These are phyloP conservation scores for Apiotrichum laibachii DNA, from an alignment of 1,284 basidiomycete genomes.

Conservation along the genomic window DNA sequence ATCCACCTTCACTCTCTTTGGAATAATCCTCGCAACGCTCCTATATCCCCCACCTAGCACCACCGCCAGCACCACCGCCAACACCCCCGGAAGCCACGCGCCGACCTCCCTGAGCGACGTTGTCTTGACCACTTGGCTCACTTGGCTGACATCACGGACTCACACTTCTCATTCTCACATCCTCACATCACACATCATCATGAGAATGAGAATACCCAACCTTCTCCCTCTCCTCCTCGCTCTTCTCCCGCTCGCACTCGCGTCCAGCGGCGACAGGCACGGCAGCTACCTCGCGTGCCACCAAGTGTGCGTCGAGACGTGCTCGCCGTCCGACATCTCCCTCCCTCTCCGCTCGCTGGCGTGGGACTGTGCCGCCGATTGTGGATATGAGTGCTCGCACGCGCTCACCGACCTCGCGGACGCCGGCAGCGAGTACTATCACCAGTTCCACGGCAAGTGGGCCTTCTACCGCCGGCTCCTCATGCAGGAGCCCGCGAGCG, in stretches of 20 bases:
- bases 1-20: too few species aligned
- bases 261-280: slow-evolving; percentile 63
- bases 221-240: not conserved
- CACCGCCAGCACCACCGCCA: too few species aligned
- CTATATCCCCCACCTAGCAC: too few species aligned
- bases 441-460: slow-evolving; percentile 97
- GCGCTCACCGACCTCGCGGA: slow-evolving; percentile 65
- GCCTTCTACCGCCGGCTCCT: slow-evolving; percentile 81
- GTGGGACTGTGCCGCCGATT: slow-evolving; percentile 81
- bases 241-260: slow-evolving; percentile 17
- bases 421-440: slow-evolving; percentile 50
- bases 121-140: too few species aligned
- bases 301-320: slow-evolving; percentile 43
- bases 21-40: not conserved
- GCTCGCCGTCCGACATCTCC: slow-evolving; percentile 54
- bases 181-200: too few species aligned
- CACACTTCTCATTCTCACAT: not conserved
- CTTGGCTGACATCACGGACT: too few species aligned
- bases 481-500: slow-evolving; percentile 92
- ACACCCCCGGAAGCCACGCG: too few species aligned
- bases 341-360: slow-evolving; percentile 55
- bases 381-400: slow-evolving; percentile 87
- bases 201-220: not conserved
- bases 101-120: too few species aligned
- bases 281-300: slow-evolving; percentile 60